Evolutionary conservation across 495 filamentous ascomycete genomes (phyloP).

Genomic region (Penicillium flavigenum): DNA sequence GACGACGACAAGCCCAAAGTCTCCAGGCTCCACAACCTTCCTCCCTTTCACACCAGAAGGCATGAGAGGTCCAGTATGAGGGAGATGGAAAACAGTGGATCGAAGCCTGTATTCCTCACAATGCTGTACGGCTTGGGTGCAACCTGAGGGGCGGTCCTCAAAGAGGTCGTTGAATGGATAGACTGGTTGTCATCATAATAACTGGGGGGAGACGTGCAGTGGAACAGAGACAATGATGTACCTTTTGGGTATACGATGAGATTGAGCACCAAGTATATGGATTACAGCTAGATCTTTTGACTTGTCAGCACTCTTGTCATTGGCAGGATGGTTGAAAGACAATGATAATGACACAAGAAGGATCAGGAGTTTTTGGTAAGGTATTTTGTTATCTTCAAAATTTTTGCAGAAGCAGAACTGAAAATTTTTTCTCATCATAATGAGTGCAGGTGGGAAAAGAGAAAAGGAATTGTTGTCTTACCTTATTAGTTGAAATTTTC

Average conservation of each 20-base stretch:
- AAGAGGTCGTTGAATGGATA: slow-evolving; percentile 98
- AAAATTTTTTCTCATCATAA: slow-evolving; percentile 75
- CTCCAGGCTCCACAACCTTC: slow-evolving; percentile 87
- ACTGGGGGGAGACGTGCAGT: slow-evolving; percentile 10
- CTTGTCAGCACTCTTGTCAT: slow-evolving; percentile 11
- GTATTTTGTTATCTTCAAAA: slow-evolving; percentile 73
- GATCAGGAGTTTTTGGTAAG: slow-evolving; percentile 73
- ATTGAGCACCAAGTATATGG: background rate
- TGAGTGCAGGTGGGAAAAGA: slow-evolving; percentile 23
- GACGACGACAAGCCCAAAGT: slow-evolving; percentile 33
- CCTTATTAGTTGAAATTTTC: slow-evolving; percentile 14
- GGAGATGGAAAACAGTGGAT: slow-evolving; percentile 56
- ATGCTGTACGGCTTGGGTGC: slow-evolving; percentile 23
- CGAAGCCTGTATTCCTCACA: slow-evolving; percentile 32
- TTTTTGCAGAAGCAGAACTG: slow-evolving; percentile 95
- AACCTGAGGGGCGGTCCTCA: slow-evolving; percentile 56
- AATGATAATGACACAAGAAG: slow-evolving; percentile 4
- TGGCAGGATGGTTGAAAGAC: slow-evolving; percentile 1
- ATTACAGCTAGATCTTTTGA: slow-evolving; percentile 23
- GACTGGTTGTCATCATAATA: slow-evolving; percentile 91
- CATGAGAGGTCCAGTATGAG: slow-evolving; percentile 63
- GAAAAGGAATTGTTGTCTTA: slow-evolving; percentile 22
- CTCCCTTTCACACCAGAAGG: slow-evolving; percentile 48
- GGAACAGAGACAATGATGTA: slow-evolving; percentile 12
- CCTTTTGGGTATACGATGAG: slow-evolving; percentile 1